Evolutionary conservation across 306 rosid genomes (phyloP).

Genomic region (Cucurbita moschata): DNA sequence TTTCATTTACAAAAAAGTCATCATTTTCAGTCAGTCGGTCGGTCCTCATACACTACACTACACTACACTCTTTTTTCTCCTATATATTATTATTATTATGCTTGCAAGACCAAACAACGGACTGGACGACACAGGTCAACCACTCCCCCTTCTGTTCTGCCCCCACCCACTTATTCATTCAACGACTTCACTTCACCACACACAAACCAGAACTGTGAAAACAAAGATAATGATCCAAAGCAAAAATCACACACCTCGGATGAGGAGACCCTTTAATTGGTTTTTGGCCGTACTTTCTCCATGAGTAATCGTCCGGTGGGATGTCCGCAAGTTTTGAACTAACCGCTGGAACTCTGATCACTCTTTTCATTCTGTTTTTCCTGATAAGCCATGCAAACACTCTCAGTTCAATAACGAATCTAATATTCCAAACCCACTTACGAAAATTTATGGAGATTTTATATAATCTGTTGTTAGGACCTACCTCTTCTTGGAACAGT

Average conservation of each 20-base stretch:
- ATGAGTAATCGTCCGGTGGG: conserved; percentile 63
- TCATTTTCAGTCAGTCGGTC: background rate
- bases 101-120: background rate
- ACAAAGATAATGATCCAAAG: background rate
- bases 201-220: no score
- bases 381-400: conserved; percentile 18
- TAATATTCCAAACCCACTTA: background rate
- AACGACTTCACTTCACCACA: background rate
- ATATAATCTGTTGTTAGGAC: background rate
- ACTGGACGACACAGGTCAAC: conserved; percentile 7
- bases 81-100: background rate
- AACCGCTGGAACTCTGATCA: conserved; percentile 54
- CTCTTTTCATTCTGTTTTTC: conserved; percentile 45
- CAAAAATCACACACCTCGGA: conserved; percentile 36
- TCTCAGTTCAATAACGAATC: background rate
- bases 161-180: background rate
- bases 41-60: no score
- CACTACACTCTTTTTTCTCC: background rate
- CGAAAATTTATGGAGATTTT: no score
- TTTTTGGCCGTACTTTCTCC: conserved; percentile 90
- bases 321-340: conserved; percentile 62
- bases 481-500: conserved; percentile 71
- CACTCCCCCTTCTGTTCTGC: background rate
- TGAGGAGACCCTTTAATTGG: conserved; percentile 88
- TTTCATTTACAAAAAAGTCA: background rate